Evolutionary conservation across 2,329 filamentous ascomycete species (phyloP).

Genomic region (Neophaeococcomyces mojaviensis): DNA sequence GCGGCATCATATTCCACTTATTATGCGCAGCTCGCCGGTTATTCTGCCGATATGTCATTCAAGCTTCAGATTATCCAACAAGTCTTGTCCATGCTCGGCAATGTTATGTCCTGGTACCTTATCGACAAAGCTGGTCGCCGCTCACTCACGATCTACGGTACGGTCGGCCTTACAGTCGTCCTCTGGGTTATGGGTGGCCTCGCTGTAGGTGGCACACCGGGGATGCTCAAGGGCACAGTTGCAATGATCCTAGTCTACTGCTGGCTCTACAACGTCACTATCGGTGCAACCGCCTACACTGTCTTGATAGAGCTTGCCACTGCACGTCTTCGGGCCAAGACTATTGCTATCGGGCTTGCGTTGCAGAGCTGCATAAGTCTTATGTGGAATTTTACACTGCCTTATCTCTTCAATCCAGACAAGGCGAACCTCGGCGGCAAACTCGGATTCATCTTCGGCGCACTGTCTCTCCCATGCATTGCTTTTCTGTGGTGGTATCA

Average conservation of each 20-base stretch:
- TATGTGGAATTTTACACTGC: conserved; percentile 34
- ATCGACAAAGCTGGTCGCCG: conserved; percentile 33
- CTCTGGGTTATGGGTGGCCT: conserved; percentile 35
- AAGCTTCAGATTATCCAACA: conserved; percentile 36
- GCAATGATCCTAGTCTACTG: conserved; percentile 35
- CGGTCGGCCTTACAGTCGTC: conserved; percentile 31
- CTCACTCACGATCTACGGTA: conserved; percentile 31
- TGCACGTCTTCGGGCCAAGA: conserved; percentile 34
- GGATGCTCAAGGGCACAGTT: conserved; percentile 13
- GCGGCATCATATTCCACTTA: conserved; percentile 32
- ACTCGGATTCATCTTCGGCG: conserved; percentile 36
- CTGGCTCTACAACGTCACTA: conserved; percentile 35
- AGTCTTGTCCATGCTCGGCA: conserved; percentile 33
- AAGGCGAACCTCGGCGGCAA: conserved; percentile 34
- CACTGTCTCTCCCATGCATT: conserved; percentile 26
- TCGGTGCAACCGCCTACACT: conserved; percentile 35
- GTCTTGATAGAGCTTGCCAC: conserved; percentile 35
- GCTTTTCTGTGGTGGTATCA: conserved; percentile 31
- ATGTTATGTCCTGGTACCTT: conserved; percentile 34
- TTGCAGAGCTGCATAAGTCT: conserved; percentile 28
- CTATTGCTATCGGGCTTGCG: conserved; percentile 33
- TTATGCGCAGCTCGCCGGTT: too few species aligned
- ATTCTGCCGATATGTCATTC: conserved; percentile 37
- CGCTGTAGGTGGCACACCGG: conserved; percentile 17
- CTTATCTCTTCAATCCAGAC: conserved; percentile 33